Evolutionary conservation across 352 stramenopile species (phyloP), one percentile per base, ranked within the genome.

Genomic region (Phytopythium kandeliae): DNA sequence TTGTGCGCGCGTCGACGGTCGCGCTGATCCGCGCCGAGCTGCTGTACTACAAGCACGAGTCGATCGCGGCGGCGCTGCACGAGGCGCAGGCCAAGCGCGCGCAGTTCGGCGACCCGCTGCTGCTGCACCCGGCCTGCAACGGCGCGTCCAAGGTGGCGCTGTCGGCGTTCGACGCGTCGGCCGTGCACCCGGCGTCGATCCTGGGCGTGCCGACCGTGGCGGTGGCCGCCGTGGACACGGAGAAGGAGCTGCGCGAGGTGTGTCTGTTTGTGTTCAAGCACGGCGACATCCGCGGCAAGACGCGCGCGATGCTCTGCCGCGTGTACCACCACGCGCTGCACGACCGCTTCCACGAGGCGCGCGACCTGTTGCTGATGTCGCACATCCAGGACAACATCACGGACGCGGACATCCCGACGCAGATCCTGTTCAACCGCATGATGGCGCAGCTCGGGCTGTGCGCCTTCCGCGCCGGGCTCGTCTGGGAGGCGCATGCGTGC

Each of bases 241-340:
- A 91, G 65, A 93, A 89, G 72, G 68, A 90, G 55, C 67, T 98
- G 5, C 71, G 74, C 19, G 77, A 96, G 26, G 77, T 98, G 36
- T 98, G 89, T 63, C 76, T 85, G 42, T 98, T 90, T 54, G 86
- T 98, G 60, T 98, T 98, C 72, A 83, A 96, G 58, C 68, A 98
- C 69, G 92, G 87, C 25, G 91, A 95, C 48, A 96, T 97, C 64
- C 75, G 85, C 26, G 74, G 80, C 60, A 97, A 97, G 73, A 98
- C 92, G 31, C 84, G 95, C 33, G 96, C 97, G n/a, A 98, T 98
- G 79, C 89, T 99, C 13, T 99, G 95, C 77, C 94, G 98, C 62
- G 97, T 99, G 53, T 98, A 97, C 66, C 92, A 99, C 74, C 89
- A 98, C 67, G 95, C 96, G 21, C 69, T 98, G 41, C 96, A 99